These are phyloP conservation scores for Trichosporon faecale DNA, from an alignment of 1,284 basidiomycete genomes.

Conservation along the genomic window DNA sequence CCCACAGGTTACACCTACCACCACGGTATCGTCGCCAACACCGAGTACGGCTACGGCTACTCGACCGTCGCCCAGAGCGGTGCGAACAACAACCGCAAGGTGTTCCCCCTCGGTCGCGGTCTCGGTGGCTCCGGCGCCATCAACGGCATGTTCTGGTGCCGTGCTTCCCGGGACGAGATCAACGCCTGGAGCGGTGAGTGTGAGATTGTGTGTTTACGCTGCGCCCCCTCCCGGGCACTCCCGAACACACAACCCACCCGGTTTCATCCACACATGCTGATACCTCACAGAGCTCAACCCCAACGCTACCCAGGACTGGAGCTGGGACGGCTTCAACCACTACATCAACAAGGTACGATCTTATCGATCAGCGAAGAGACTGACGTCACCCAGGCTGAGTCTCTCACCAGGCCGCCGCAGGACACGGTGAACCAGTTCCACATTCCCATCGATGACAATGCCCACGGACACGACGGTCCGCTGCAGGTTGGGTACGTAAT, in stretches of 20 bases:
- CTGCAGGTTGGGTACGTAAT: slow-evolving; percentile 50
- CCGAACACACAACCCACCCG: background rate
- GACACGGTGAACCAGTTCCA: slow-evolving; percentile 44
- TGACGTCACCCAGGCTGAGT: slow-evolving; percentile 53
- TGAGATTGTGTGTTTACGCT: background rate
- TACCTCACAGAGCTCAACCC: slow-evolving; percentile 41
- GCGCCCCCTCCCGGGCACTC: background rate
- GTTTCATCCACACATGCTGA: background rate
- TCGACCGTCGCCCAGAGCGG: slow-evolving; percentile 54
- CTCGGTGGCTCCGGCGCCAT: slow-evolving; percentile 67
- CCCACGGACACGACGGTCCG: slow-evolving; percentile 56
- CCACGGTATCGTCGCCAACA: slow-evolving; percentile 32
- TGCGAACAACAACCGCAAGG: slow-evolving; percentile 27
- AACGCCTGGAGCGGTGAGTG: slow-evolving; percentile 51
- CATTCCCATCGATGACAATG: slow-evolving; percentile 52
- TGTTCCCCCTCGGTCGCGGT: slow-evolving; percentile 64
- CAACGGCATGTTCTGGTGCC: slow-evolving; percentile 66
- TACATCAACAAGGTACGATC: slow-evolving; percentile 29
- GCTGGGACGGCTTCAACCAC: slow-evolving; percentile 47
- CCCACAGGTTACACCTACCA: slow-evolving; percentile 46
- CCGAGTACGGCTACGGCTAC: slow-evolving; percentile 64
- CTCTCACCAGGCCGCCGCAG: slow-evolving; percentile 52
- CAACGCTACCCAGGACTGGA: slow-evolving; percentile 43
- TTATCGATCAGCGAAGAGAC: slow-evolving; percentile 32
- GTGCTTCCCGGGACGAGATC: slow-evolving; percentile 48